Conservation (phyloP, 176 grass and related monocot genomes). For the Themeda triandra region DNA sequence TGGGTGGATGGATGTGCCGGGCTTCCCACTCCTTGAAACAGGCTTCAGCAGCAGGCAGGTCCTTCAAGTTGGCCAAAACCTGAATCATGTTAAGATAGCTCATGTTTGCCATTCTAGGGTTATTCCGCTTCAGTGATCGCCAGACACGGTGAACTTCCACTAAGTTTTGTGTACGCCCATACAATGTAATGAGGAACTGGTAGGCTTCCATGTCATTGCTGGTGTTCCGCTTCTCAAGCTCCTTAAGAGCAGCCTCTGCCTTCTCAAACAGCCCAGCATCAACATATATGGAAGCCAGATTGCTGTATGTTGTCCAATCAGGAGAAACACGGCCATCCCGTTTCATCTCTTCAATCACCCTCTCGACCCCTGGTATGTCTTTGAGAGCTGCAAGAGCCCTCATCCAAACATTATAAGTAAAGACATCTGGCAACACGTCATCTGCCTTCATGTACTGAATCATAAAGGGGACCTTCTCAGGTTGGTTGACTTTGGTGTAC, state of each 20-base stretch:
- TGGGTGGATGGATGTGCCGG: constrained; percentile 34
- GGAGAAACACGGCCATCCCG: constrained; percentile 81
- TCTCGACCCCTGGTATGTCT: constrained; percentile 80
- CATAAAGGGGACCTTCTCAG: constrained; percentile 60
- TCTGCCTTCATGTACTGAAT: constrained; percentile 88
- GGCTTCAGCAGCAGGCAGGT: constrained; percentile 79
- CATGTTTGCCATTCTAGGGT: constrained; percentile 70
- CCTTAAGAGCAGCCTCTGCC: constrained; percentile 79
- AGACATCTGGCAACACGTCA: constrained; percentile 79
- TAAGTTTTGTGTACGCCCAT: constrained; percentile 77
- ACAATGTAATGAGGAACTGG: constrained; percentile 92
- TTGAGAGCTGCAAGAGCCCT: constrained; percentile 60
- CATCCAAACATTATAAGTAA: constrained; percentile 98
- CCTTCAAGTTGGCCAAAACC: constrained; percentile 73
- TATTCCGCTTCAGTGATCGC: constrained; percentile 66
- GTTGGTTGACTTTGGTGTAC: constrained; percentile 69
- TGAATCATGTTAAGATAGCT: constrained; percentile 99
- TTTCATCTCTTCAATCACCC: constrained; percentile 94
- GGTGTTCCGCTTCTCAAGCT: constrained; percentile 76
- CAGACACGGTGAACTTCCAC: constrained; percentile 84
- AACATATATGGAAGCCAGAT: constrained; percentile 90
- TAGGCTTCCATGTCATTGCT: constrained; percentile 68
- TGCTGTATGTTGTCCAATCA: constrained; percentile 99
- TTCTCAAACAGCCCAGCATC: constrained; percentile 71
- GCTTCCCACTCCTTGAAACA: constrained; percentile 95